Percentiles rank a stretch among this genome's conserved stretches.
Evolutionary conservation across 768 basidiomycete genomes (phyloP).

Genomic region (Amanita pseudoporphyria): DNA sequence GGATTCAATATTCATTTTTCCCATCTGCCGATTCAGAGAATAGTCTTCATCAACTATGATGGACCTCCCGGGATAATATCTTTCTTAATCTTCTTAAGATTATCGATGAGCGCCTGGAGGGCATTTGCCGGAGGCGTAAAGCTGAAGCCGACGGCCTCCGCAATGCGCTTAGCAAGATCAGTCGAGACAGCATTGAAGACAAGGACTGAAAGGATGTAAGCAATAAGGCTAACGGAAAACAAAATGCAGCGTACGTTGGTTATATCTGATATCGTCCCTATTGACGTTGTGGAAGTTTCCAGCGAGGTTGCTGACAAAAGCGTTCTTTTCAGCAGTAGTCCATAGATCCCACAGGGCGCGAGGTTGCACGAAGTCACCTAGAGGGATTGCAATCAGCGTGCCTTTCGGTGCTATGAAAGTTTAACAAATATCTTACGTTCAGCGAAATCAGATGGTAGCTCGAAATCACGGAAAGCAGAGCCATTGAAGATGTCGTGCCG

Average conservation of each 20-base stretch:
- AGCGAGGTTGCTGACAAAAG: constrained; percentile 59
- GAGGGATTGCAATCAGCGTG: neutral
- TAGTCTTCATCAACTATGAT: no score
- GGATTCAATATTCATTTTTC: no score
- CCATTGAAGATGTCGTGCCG: constrained; percentile 72
- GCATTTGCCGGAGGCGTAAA: no score
- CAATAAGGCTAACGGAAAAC: neutral
- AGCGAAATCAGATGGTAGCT: constrained; percentile 45
- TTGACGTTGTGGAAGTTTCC: constrained; percentile 56
- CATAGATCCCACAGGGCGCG: constrained; percentile 64
- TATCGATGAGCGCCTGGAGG: no score
- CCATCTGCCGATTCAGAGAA: no score
- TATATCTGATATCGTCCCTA: constrained; percentile 46
- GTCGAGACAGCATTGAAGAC: constrained; percentile 78
- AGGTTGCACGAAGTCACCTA: constrained; percentile 83
- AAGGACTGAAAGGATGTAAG: constrained; percentile 35
- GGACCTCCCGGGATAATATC: no score
- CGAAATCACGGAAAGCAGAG: constrained; percentile 53
- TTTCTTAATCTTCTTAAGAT: no score
- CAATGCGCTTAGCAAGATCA: constrained; percentile 64
- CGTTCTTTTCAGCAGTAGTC: constrained; percentile 46
- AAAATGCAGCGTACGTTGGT: constrained; percentile 47
- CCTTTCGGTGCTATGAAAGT: neutral
- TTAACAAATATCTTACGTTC: constrained; percentile 52
- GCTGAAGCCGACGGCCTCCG: constrained; percentile 41